Percentiles rank a stretch among this genome's conserved stretches.
Conservation (phyloP, 495 filamentous ascomycete species). For the Acidiella bohemica region DNA sequence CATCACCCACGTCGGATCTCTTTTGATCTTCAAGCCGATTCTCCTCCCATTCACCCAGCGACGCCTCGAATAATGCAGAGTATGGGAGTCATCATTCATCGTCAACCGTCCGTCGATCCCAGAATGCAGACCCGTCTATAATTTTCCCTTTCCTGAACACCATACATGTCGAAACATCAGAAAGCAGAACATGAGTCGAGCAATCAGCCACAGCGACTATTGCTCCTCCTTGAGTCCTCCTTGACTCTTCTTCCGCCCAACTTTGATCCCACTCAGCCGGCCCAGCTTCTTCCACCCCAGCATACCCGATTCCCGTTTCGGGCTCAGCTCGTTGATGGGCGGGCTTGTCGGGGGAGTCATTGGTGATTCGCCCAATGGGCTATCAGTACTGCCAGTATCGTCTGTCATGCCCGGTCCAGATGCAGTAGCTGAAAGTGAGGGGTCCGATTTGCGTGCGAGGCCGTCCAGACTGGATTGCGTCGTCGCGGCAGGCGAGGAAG, state of each 20-base stretch:
- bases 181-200: too few species aligned
- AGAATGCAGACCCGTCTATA: too few species aligned
- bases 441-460: constrained; percentile 4
- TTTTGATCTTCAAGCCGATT: too few species aligned
- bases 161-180: not conserved
- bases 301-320: constrained; percentile 19
- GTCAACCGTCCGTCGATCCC: too few species aligned
- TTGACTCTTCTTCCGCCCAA: constrained; percentile 16
- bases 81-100: too few species aligned
- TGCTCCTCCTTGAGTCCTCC: constrained; percentile 17
- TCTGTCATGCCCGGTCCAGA: constrained; percentile 24
- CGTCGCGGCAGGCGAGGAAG: constrained; percentile 5
- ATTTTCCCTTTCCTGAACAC: too few species aligned
- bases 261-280: constrained; percentile 17
- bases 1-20: too few species aligned
- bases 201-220: too few species aligned
- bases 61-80: too few species aligned
- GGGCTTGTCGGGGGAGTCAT: constrained; percentile 31
- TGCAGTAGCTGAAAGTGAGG: constrained; percentile 8
- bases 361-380: constrained; percentile 20
- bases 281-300: constrained; percentile 17
- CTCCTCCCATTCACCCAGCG: too few species aligned
- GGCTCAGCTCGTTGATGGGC: constrained; percentile 24
- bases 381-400: constrained; percentile 25
- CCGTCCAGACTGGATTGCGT: constrained; percentile 2